Conservation (phyloP, 352 stramenopile species). For the Phytopythium chamaehyphon region DNA sequence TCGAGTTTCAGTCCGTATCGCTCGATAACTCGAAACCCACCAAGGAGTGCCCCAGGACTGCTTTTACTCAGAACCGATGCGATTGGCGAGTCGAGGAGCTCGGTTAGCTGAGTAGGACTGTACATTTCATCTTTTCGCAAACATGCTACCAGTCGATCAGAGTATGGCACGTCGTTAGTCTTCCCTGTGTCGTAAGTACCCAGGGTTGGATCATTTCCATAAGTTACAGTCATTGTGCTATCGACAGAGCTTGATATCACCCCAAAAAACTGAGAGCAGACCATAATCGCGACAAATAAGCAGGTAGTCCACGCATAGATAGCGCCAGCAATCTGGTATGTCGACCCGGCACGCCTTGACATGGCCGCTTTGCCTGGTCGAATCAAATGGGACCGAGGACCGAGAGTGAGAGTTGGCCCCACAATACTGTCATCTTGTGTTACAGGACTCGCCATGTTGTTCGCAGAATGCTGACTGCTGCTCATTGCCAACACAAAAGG, state of each 20-base stretch:
- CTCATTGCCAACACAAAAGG: too few relatives aligned
- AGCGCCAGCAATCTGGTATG: not conserved
- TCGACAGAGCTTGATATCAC: slow-evolving; percentile 20
- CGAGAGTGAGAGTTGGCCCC: too few relatives aligned
- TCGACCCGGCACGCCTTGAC: too few relatives aligned
- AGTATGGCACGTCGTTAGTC: slow-evolving; percentile 46
- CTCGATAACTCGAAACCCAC: not conserved
- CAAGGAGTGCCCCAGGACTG: not conserved
- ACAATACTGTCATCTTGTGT: too few relatives aligned
- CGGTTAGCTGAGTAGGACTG: slow-evolving; percentile 14
- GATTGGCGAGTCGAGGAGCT: too few relatives aligned
- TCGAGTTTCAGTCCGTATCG: not conserved
- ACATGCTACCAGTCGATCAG: slow-evolving; percentile 46
- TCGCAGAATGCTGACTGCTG: too few relatives aligned
- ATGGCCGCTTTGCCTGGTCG: too few relatives aligned
- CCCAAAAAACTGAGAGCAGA: slow-evolving; percentile 27
- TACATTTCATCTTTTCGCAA: slow-evolving; percentile 32
- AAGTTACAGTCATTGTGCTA: not conserved
- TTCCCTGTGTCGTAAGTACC: slow-evolving; percentile 15
- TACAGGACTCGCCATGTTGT: too few relatives aligned
- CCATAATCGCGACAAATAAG: slow-evolving; percentile 20
- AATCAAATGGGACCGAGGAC: too few relatives aligned
- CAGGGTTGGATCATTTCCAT: slow-evolving; percentile 12
- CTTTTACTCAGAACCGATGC: too few relatives aligned
- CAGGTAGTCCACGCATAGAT: slow-evolving; percentile 25